Base-by-base conservation (phyloP, 164 flowering plant genomes). In the Saururus chinensis region DNA sequence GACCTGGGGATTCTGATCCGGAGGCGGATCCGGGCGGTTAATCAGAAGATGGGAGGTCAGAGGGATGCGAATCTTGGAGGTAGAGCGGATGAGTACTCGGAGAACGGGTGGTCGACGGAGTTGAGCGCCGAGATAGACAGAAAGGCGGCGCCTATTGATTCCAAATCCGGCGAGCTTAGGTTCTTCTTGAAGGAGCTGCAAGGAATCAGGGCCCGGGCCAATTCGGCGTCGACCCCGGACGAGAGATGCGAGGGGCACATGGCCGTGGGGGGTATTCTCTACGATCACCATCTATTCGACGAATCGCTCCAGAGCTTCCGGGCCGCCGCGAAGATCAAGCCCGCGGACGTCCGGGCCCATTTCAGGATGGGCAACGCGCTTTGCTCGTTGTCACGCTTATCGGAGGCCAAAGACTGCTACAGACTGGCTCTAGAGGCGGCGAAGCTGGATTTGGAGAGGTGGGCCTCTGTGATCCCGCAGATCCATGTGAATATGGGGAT, bases 401-500 rank as follows among this genome's bases (percentile, higher is more conserved):
- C 19, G 19, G 71, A 68, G 26, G 66, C 71, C 1, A 63, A 68
- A 30, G 63, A 53, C 37, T 24, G 41, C 6, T 68, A 51, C 35
- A n/a, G 53, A 1, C 30, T 58, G 53, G 71, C 71, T 14, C 63
- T 68, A 7, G 66, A 68, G 12, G 41, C 63, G 12, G 71, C 71
- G 0, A 66, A 68, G 60, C 17, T 19, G 23, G 71, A 54, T 45
- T 17, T 35, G 53, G 59, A 63, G 16, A 51, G 51, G 19, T 68
- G 66, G 71, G 20, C 54, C 9, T 11, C 52, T 0, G 48, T 68
- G 40, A 62, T 68, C 23, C 71, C 71, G 0, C 71, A 68, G 51
- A 63, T 68, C 58, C 71, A 68, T 21, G 66, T 68, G 53, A 68
- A 68, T 63, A 40, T 68, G 54, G 71, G 71, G 58, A 63, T 68